Conservation (phyloP, 495 filamentous ascomycete species). For the Aspergillus hancockii region DNA sequence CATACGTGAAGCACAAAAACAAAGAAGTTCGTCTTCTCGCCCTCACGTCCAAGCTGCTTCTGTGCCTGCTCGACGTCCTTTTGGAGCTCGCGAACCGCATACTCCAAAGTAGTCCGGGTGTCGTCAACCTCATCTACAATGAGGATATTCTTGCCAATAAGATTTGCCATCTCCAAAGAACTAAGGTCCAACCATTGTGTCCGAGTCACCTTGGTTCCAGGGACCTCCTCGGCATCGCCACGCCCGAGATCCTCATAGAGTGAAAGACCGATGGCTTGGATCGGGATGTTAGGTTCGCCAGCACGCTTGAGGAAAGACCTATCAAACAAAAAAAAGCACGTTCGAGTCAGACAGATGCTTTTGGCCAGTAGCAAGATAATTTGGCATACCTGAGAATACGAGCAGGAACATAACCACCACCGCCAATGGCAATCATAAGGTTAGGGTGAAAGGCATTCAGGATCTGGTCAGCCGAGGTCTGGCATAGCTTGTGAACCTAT, state of each 20-base stretch:
- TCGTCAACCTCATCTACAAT: constrained; percentile 99
- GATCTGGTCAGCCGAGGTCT: constrained; percentile 75
- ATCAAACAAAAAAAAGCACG: no score
- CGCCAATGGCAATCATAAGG: constrained; percentile 98
- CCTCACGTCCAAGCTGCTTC: constrained; percentile 63
- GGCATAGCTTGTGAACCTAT: constrained; percentile 96
- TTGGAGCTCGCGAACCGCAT: constrained; percentile 91
- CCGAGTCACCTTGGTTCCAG: constrained; percentile 91
- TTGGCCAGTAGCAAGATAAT: background rate
- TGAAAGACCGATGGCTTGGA: constrained; percentile 97
- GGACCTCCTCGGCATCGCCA: constrained; percentile 63
- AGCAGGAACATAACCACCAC: constrained; percentile 95
- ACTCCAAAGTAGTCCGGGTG: constrained; percentile 94
- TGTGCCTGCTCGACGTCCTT: constrained; percentile 91
- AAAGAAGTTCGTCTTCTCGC: constrained; percentile 79
- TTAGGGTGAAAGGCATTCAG: constrained; percentile 84
- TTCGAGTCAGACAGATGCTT: constrained; percentile 3
- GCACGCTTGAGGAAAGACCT: constrained; percentile 92
- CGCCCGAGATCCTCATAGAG: constrained; percentile 84
- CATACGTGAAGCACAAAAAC: constrained; percentile 95
- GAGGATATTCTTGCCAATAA: constrained; percentile 95
- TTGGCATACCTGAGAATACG: constrained; percentile 78
- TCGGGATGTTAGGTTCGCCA: constrained; percentile 91
- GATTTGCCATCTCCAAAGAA: constrained; percentile 82
- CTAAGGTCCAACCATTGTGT: constrained; percentile 97